Evolutionary conservation across 2,329 filamentous ascomycete genomes (phyloP), one percentile per base, ranked within the genome.

Genomic region (Fusarium sp.): DNA sequence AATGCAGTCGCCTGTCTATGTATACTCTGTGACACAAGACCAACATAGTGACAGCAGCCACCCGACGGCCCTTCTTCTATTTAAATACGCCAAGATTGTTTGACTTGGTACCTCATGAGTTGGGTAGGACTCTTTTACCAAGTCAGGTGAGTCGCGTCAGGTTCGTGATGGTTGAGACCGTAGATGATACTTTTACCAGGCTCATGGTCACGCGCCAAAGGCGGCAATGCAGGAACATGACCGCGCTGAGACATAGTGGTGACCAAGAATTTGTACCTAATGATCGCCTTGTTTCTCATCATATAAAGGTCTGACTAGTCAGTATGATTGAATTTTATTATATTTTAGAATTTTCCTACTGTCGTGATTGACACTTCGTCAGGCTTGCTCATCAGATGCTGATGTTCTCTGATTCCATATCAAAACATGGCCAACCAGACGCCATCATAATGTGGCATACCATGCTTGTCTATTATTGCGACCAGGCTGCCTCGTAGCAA

Each of bases 111-210:
- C 48, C 41, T n/a, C n/a, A n/a, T n/a, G n/a, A n/a, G n/a, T n/a
- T n/a, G n/a, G n/a, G n/a, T n/a, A n/a, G n/a, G n/a, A n/a, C n/a
- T n/a, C n/a, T n/a, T n/a, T n/a, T n/a, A 46, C 48, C 41, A 66
- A 53, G 68, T 71, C 68, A 71, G 68, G 68, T 71, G 68, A 69
- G 59, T 40, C 68, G 68, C 56, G 65, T 71, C 68, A 71, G 68
- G 48, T 71, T 69, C 65, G 68, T 30, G 68, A 66, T 53, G 48
- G 64, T 48, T 71, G 52, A 69, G 48, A 69, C 60, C 8, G 45
- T 71, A 43, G 54, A 71, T 70, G 68, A 71, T 71, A 24, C 11
- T 52, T 41, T 66, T 25, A n/a, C 25, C 30, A 49, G 45, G 32
- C 29, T 49, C 34, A 10, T 52, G 59, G 68, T 71, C 68, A 71